Base-by-base conservation (phyloP, 78 protist species). In the Dictyostelium firmibasis region DNA sequence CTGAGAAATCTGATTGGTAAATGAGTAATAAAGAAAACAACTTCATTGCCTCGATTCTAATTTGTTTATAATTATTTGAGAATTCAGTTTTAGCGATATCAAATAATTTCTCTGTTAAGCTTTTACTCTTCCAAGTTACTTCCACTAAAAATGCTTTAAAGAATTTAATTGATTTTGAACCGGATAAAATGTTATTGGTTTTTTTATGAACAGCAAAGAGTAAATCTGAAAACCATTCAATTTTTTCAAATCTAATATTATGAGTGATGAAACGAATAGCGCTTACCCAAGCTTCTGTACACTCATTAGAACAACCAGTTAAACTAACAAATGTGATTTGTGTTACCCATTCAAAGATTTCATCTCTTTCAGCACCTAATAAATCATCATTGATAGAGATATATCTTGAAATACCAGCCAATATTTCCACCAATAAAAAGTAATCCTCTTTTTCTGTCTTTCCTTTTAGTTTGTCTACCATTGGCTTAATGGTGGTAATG, bases 41-140 rank as follows among this genome's bases (percentile, higher is more conserved):
- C 64, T 20, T 81, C 20, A 25, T 35, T 31, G 62, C 38, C 18
- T 89, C 94, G 33, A 57, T 57, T 81, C 94, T 78, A 33, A 89
- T 29, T 69, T 89, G 94, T 35, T 89, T 89, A 57, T 89, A 81
- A 23, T 69, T 85, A 47, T 89, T 81, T 25, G 94, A 89, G 7
- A 89, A 89, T 35, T 81, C 94, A 9, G 82, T 44, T 20, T 43
- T 43, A n/a, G 62, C 31, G 9, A 89, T 64, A 2, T 33, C 57
- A 18, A 81, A 10, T 6, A 81, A 18, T 50, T 62, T 36, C 33
- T 79, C 57, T 20, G 57, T 29, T 1, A 76, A 81, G 1, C 44
- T 60, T 13, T 35, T 38, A 29, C 82, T 79, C 38, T 81, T 89
- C 69, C 62, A 89, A 3, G 94, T 29, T 0, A 72, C 35, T 35